phyloP scores from a whole-genome alignment of 495 filamentous ascomycete genomes.

The Talaromyces liani region DNA sequence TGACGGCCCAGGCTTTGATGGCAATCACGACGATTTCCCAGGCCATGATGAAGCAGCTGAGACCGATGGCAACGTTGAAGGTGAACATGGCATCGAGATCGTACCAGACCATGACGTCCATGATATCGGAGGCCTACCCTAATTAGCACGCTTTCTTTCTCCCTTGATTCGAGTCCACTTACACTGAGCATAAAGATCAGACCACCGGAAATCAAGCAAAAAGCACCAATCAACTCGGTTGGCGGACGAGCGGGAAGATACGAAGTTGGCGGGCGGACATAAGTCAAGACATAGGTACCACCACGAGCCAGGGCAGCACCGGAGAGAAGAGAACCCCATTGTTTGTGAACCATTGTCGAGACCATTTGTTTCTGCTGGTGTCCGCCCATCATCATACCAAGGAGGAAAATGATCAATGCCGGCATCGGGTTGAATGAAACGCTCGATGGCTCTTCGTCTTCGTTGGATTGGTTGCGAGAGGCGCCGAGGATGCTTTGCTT shows the following conservation, averaged over 20 bases:
- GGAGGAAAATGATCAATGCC: conserved; percentile 71
- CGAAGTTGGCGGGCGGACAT: conserved; percentile 74
- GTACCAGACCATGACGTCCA: conserved; percentile 69
- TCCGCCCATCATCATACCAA: conserved; percentile 91
- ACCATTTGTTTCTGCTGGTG: conserved; percentile 82
- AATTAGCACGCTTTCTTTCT: background rate
- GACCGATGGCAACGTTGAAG: conserved; percentile 82
- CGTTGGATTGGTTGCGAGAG: conserved; percentile 21
- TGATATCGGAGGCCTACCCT: conserved; percentile 57
- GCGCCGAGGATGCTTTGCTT: conserved; percentile 52
- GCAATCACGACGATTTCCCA: conserved; percentile 71
- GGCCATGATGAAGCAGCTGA: conserved; percentile 79
- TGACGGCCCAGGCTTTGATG: conserved; percentile 83
- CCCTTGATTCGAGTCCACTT: conserved; percentile 23
- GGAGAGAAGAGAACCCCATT: conserved; percentile 85
- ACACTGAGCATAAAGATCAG: conserved; percentile 91
- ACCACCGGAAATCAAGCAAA: conserved; percentile 82
- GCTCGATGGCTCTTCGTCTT: conserved; percentile 40
- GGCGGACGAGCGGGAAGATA: conserved; percentile 85
- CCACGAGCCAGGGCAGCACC: conserved; percentile 72
- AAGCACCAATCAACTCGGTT: conserved; percentile 75
- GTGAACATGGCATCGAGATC: conserved; percentile 79
- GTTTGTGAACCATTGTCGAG: conserved; percentile 87
- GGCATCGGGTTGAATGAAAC: conserved; percentile 88
- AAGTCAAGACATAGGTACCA: conserved; percentile 73